Conservation (phyloP, 164 flowering plant genomes). For the Taxillus chinensis region DNA sequence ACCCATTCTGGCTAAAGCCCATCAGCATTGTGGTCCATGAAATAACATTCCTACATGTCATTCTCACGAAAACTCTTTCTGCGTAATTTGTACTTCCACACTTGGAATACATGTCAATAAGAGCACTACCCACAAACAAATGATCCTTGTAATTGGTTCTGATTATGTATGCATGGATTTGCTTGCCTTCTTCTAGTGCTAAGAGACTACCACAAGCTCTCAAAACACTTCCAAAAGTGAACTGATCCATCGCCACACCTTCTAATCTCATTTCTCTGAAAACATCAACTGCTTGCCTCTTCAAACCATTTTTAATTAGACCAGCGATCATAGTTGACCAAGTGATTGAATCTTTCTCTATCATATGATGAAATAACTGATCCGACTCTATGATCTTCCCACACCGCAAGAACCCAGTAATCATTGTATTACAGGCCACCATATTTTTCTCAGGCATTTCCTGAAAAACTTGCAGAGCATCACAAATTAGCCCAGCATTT, state of each 20-base stretch:
- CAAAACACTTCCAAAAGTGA: constrained; percentile 66
- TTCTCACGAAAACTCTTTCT: constrained; percentile 50
- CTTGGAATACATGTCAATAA: constrained; percentile 83
- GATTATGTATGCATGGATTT: constrained; percentile 51
- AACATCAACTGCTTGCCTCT: constrained; percentile 39
- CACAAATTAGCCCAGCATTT: constrained; percentile 18
- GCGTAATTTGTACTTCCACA: constrained; percentile 46
- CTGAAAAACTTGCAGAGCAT: constrained; percentile 41
- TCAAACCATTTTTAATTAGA: constrained; percentile 48
- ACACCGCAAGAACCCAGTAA: constrained; percentile 27
- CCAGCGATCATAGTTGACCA: constrained; percentile 89
- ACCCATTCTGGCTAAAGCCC: constrained; percentile 79
- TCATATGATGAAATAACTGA: constrained; percentile 34
- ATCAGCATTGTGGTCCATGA: constrained; percentile 89
- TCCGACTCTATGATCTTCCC: constrained; percentile 16
- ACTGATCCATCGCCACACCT: constrained; percentile 56
- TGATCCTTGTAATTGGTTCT: constrained; percentile 41
- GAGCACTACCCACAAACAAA: constrained; percentile 75
- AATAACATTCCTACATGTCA: constrained; percentile 53
- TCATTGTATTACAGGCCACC: constrained; percentile 48
- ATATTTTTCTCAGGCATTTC: constrained; percentile 31
- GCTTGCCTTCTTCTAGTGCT: constrained; percentile 55
- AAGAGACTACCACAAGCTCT: constrained; percentile 67
- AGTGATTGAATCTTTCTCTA: constrained; percentile 51
- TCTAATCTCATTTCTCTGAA: constrained; percentile 52